phyloP scores from a whole-genome alignment of 495 filamentous ascomycete species.

The Aspergillus incahuasiensis region DNA sequence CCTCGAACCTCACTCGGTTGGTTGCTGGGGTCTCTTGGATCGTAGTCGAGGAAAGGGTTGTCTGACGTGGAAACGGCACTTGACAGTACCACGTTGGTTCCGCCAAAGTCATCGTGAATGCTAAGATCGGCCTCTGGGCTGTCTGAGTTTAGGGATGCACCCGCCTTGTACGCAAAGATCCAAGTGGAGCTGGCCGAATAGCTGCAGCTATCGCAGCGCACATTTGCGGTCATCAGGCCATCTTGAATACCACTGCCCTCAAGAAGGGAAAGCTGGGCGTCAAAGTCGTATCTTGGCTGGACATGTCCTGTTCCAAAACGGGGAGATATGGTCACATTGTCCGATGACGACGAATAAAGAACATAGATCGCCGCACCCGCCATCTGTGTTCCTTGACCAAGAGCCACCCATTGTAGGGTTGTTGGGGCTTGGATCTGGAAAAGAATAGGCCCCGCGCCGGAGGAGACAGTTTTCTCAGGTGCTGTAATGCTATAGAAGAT shows the following conservation, averaged over 20 bases:
- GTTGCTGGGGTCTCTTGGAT: slow-evolving; percentile 1
- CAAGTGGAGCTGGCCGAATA: slow-evolving; percentile 44
- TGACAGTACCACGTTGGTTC: slow-evolving; percentile 52
- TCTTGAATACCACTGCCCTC: slow-evolving; percentile 54
- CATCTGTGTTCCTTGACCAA: slow-evolving; percentile 63
- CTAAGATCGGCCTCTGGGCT: slow-evolving; percentile 43
- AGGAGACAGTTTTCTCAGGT: slow-evolving; percentile 24
- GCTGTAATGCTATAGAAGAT: slow-evolving; percentile 34
- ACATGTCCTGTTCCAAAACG: slow-evolving; percentile 51
- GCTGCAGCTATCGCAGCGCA: slow-evolving; percentile 56
- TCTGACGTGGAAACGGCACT: slow-evolving; percentile 40
- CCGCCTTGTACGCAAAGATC: slow-evolving; percentile 62
- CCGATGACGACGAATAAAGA: slow-evolving; percentile 53
- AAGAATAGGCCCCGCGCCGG: slow-evolving; percentile 45
- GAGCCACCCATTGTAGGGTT: slow-evolving; percentile 57
- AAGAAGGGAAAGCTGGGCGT: slow-evolving; percentile 49
- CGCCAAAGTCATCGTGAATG: slow-evolving; percentile 52
- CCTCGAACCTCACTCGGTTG: not conserved
- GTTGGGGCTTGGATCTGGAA: slow-evolving; percentile 61
- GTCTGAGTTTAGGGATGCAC: slow-evolving; percentile 52
- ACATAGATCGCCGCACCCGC: slow-evolving; percentile 62
- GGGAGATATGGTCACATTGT: slow-evolving; percentile 59
- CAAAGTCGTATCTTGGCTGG: slow-evolving; percentile 49
- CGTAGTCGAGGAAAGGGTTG: slow-evolving; percentile 54
- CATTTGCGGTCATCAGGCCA: slow-evolving; percentile 58